A percentile compares a stretch with the other conserved stretches of the same genome.
phyloP scores from a whole-genome alignment of 176 grass and related monocot genomes.

The Rhynchospora pubera region DNA sequence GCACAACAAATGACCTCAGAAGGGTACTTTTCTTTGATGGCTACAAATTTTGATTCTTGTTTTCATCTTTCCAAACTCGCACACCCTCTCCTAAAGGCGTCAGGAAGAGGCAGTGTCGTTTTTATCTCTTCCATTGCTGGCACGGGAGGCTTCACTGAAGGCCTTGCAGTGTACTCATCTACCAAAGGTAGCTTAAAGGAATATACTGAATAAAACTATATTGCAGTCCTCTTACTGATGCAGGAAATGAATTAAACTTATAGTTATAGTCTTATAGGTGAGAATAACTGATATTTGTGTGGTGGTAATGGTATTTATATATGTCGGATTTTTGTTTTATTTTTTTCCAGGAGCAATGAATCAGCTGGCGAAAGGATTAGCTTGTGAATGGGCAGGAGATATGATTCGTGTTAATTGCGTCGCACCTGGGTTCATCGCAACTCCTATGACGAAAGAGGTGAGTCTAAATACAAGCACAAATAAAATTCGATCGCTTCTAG shows the following conservation, averaged over 20 bases:
- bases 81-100: background rate
- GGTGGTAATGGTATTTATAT: too few relatives aligned
- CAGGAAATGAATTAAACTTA: too few relatives aligned
- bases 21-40: background rate
- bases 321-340: background rate
- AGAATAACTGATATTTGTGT: too few relatives aligned
- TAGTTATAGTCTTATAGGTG: too few relatives aligned
- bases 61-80: constrained; percentile 3
- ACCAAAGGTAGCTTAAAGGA: background rate
- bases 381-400: background rate
- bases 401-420: constrained; percentile 1
- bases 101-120: background rate
- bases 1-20: background rate
- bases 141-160: background rate
- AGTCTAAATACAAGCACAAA: background rate
- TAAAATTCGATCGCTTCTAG: background rate
- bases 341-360: background rate
- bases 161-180: background rate
- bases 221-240: too few relatives aligned
- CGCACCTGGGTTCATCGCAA: background rate
- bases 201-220: too few relatives aligned
- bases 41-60: background rate
- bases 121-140: constrained; percentile 13
- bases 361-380: background rate
- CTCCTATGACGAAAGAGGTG: background rate